Evolutionary conservation across 2,329 filamentous ascomycete species (phyloP).

Genomic region (Phoma sp.): DNA sequence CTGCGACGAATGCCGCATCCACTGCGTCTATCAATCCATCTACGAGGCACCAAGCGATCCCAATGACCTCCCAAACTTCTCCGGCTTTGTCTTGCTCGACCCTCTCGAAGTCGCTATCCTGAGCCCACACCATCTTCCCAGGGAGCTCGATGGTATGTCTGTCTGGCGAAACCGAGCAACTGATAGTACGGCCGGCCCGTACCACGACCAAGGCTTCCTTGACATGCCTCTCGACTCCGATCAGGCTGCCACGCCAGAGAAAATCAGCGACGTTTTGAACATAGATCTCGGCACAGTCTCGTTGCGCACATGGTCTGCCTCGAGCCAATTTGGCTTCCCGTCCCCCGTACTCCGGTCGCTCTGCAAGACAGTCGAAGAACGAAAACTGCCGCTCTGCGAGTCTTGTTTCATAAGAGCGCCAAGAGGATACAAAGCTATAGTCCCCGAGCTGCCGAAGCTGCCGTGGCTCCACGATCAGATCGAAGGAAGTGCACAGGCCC

Average conservation of each 20-base stretch:
- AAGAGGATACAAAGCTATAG: slow-evolving; percentile 1
- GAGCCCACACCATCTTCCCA: slow-evolving; percentile 34
- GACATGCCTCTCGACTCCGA: slow-evolving; percentile 34
- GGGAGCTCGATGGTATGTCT: neutral
- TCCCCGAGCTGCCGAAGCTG: neutral
- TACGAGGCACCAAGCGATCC: slow-evolving; percentile 31
- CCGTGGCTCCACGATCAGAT: slow-evolving; percentile 6
- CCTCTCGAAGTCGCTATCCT: slow-evolving; percentile 36
- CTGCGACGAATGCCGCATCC: slow-evolving; percentile 45
- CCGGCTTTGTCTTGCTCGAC: slow-evolving; percentile 39
- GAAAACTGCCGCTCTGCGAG: slow-evolving; percentile 23
- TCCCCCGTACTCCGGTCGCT: slow-evolving; percentile 37
- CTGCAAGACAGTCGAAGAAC: slow-evolving; percentile 30
- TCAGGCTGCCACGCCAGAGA: slow-evolving; percentile 28
- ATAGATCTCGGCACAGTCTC: slow-evolving; percentile 31
- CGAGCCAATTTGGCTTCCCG: slow-evolving; percentile 31
- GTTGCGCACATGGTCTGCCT: slow-evolving; percentile 21
- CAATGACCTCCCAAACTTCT: slow-evolving; percentile 40
- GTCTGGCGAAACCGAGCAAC: slow-evolving; percentile 8
- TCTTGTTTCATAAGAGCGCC: slow-evolving; percentile 11
- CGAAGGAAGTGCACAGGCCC: neutral
- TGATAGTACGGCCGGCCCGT: slow-evolving; percentile 12
- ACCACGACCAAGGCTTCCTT: slow-evolving; percentile 44
- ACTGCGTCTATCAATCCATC: slow-evolving; percentile 44
- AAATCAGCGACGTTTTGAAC: slow-evolving; percentile 34